Conservation (phyloP, 2,329 filamentous ascomycete species). For the Beauveria sp. region DNA sequence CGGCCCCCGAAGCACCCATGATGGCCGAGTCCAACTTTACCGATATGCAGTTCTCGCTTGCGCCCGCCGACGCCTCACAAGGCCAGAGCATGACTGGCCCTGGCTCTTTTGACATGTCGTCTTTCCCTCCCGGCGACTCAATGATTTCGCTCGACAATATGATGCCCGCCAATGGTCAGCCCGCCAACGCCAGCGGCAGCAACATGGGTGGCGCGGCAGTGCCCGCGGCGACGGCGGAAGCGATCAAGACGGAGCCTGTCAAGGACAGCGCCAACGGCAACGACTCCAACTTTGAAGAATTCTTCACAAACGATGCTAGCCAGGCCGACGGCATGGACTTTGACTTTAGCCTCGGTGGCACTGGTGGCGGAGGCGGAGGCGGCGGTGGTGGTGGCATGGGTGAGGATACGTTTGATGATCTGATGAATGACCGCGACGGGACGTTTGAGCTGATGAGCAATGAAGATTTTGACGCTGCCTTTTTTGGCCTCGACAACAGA, state of each 20-base stretch:
- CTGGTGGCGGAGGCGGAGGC: conserved; percentile 15
- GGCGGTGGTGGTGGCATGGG: conserved; percentile 19
- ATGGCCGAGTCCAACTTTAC: conserved; percentile 39
- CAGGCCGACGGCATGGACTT: conserved; percentile 34
- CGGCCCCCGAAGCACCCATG: conserved; percentile 6
- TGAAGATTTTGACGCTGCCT: conserved; percentile 40
- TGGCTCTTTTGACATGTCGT: conserved; percentile 37
- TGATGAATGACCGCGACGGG: conserved; percentile 37
- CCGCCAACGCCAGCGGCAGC: conserved; percentile 12
- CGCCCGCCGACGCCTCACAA: conserved; percentile 29
- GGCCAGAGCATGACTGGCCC: conserved; percentile 21
- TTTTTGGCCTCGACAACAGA: conserved; percentile 31
- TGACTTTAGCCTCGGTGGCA: conserved; percentile 26
- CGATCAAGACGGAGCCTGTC: conserved; percentile 20
- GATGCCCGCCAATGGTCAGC: conserved; percentile 19
- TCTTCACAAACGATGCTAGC: conserved; percentile 37
- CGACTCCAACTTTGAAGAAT: conserved; percentile 31
- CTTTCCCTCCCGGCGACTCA: conserved; percentile 30
- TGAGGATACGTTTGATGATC: conserved; percentile 41
- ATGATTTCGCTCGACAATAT: conserved; percentile 24
- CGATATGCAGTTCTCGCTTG: conserved; percentile 49
- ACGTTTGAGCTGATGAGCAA: conserved; percentile 35
- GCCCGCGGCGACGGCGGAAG: conserved; percentile 5
- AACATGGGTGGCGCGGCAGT: conserved; percentile 11
- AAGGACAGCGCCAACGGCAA: conserved; percentile 19